These are phyloP conservation scores for Fremontodendron californicum DNA, from an alignment of 345 rosid species.

Conservation along the genomic window DNA sequence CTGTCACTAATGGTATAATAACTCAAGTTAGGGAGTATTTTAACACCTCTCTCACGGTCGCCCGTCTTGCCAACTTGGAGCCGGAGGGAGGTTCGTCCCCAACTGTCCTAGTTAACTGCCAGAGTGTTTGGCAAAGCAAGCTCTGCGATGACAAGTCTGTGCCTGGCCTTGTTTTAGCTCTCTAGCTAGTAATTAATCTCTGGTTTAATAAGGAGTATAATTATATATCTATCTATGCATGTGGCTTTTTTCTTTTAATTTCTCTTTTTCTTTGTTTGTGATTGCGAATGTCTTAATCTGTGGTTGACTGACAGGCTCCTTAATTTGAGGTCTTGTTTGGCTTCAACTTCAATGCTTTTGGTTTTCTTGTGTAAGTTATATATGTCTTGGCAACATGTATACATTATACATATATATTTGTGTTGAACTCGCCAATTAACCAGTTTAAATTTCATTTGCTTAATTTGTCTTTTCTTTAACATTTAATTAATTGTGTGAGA, in stretches of 20 bases:
- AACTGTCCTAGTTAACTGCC: not conserved
- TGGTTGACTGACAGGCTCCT: not conserved
- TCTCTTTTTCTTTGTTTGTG: not conserved
- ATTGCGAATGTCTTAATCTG: not conserved
- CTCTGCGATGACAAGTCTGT: not conserved
- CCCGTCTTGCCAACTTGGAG: constrained; percentile 11
- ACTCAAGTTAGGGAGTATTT: constrained; percentile 27
- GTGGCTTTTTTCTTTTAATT: not conserved
- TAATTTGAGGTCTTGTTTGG: not conserved
- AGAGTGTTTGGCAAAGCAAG: constrained; percentile 5
- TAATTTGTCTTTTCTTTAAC: no score
- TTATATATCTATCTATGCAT: not conserved
- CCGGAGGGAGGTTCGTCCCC: not conserved
- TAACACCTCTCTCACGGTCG: constrained; percentile 26
- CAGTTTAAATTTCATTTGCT: no score
- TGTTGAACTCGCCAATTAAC: no score
- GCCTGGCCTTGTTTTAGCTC: constrained; percentile 9
- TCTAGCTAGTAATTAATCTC: not conserved
- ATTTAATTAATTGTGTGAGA: no score
- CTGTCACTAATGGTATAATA: constrained; percentile 26
- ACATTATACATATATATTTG: no score
- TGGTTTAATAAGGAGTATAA: not conserved
- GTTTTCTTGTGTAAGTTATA: not conserved
- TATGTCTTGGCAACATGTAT: not conserved
- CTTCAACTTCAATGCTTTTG: not conserved